Conservation (phyloP, 768 basidiomycete species). For the Saitozyma sp. region DNA sequence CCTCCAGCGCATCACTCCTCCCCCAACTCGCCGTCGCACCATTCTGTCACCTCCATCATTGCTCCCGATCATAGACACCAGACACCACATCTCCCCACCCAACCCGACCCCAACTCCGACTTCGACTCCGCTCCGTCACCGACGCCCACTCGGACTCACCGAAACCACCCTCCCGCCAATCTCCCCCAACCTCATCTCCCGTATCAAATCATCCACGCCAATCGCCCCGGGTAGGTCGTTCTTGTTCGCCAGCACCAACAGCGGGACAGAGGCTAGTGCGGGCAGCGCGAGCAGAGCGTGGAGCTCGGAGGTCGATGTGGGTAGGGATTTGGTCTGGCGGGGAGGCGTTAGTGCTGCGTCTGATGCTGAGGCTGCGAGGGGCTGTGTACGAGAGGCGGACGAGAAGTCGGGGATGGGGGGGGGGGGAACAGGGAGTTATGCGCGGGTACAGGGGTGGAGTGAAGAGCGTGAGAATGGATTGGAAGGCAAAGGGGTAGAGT, state of each 20-base stretch:
- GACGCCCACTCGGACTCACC: slow-evolving; percentile 37
- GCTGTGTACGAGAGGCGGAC: not conserved
- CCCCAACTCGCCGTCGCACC: too few species aligned
- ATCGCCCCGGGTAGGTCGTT: slow-evolving; percentile 79
- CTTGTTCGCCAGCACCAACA: slow-evolving; percentile 73
- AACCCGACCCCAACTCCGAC: too few species aligned
- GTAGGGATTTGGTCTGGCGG: slow-evolving; percentile 29
- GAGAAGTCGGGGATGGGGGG: not conserved
- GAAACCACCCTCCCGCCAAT: slow-evolving; percentile 45
- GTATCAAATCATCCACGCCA: slow-evolving; percentile 79
- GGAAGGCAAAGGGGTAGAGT: not conserved
- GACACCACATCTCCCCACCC: not conserved
- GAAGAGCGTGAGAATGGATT: not conserved
- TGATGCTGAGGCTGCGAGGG: too few species aligned
- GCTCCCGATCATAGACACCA: not conserved
- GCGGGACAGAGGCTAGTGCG: slow-evolving; percentile 34
- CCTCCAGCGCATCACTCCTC: too few species aligned
- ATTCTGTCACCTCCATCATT: not conserved
- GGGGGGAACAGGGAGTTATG: not conserved
- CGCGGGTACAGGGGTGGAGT: not conserved
- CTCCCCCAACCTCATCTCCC: slow-evolving; percentile 60
- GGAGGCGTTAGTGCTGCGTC: not conserved
- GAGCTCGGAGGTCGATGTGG: slow-evolving; percentile 43
- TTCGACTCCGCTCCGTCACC: not conserved
- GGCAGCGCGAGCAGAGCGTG: slow-evolving; percentile 44